phyloP scores from a whole-genome alignment of 805 yeast genomes.

The Wickerhamiella slavikovae region DNA sequence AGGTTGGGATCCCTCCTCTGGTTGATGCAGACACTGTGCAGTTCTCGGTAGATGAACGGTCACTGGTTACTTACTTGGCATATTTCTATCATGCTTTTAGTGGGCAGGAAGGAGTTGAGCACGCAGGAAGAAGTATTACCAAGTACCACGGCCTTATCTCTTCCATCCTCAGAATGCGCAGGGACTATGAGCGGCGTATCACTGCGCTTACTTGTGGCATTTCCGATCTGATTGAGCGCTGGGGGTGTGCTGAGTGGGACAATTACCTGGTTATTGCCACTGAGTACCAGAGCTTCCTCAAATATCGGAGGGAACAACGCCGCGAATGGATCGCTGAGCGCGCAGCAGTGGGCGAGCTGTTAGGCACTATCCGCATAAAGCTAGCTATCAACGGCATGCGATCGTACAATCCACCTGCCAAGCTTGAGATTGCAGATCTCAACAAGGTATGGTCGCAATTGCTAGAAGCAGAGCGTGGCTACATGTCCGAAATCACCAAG shows the following conservation, averaged over 20 bases:
- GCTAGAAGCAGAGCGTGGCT: constrained; percentile 16
- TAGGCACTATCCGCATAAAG: constrained; percentile 21
- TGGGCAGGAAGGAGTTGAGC: constrained; percentile 18
- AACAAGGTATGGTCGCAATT: constrained; percentile 18
- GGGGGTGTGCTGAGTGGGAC: constrained; percentile 13
- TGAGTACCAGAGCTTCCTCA: constrained; percentile 13
- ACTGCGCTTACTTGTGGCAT: constrained; percentile 13
- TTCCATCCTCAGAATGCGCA: constrained; percentile 16
- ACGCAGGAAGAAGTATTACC: constrained; percentile 20
- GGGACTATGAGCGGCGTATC: constrained; percentile 18
- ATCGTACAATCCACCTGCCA: constrained; percentile 19
- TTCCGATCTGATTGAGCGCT: constrained; percentile 8
- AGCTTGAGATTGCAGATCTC: constrained; percentile 13
- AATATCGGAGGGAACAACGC: constrained; percentile 15
- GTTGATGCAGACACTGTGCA: constrained; percentile 36
- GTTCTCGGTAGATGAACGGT: constrained; percentile 36
- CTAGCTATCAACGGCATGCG: constrained; percentile 18
- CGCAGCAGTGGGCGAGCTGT: constrained; percentile 17
- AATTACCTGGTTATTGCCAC: constrained; percentile 13
- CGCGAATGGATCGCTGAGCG: constrained; percentile 22
- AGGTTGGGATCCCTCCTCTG: constrained; percentile 29
- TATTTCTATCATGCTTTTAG: constrained; percentile 34
- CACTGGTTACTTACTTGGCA: constrained; percentile 35
- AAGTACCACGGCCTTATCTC: constrained; percentile 19
- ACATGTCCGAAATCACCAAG: constrained; percentile 10